A percentile compares a stretch with the other conserved stretches of the same genome.
phyloP scores from a whole-genome alignment of 164 flowering plant species.

The Piper betle region DNA sequence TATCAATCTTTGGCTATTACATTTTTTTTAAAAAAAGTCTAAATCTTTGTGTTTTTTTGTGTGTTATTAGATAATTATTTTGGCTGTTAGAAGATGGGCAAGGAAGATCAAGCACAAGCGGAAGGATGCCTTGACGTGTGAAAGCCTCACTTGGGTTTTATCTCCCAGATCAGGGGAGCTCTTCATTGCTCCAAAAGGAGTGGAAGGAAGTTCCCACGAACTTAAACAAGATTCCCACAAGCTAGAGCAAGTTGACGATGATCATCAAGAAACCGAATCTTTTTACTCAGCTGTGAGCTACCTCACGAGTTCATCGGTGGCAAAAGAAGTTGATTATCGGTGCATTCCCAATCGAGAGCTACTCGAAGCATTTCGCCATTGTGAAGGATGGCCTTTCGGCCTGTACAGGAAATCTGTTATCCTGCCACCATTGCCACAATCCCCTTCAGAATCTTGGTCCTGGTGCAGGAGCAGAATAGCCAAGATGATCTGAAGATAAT shows the following conservation, averaged over 20 bases:
- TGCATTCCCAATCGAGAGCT: constrained; percentile 22
- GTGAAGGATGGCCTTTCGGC: constrained; percentile 93
- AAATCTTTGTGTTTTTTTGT: background rate
- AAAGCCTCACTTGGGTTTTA: constrained; percentile 34
- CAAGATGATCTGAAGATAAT: constrained; percentile 3
- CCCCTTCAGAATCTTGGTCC: constrained; percentile 80
- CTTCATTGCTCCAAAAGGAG: constrained; percentile 10
- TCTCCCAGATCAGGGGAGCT: constrained; percentile 28
- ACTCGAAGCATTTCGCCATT: constrained; percentile 40
- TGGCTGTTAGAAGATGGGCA: constrained; percentile 39
- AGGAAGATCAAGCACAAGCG: constrained; percentile 46
- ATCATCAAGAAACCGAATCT: constrained; percentile 16
- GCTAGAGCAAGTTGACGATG: too few species aligned
- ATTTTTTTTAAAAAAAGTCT: background rate
- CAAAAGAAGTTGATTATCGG: constrained; percentile 18
- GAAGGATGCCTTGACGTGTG: constrained; percentile 16
- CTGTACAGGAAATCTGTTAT: constrained; percentile 46
- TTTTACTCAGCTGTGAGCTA: constrained; percentile 31
- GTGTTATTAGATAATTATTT: constrained; percentile 33
- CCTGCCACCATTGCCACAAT: constrained; percentile 81
- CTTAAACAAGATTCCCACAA: background rate
- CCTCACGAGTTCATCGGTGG: constrained; percentile 26
- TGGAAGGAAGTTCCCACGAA: background rate
- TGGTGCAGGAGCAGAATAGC: constrained; percentile 32
- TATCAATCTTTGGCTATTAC: background rate